Evolutionary conservation across 257 asterid species (phyloP), one percentile per base, ranked within the genome.

Genomic region (Solanum chmielewskii): DNA sequence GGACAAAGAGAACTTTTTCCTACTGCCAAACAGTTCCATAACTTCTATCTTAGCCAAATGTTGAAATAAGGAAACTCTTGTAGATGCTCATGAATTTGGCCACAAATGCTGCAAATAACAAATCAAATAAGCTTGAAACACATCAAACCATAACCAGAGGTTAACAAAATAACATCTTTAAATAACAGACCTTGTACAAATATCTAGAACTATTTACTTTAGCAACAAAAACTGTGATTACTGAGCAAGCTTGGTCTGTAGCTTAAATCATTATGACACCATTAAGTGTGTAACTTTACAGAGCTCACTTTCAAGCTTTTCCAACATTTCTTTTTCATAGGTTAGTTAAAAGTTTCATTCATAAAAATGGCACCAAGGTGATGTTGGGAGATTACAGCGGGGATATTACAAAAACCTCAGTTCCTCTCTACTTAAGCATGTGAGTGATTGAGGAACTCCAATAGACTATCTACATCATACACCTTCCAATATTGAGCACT

Each of bases 51-150:
- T 90, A 95, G 86, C 99, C 99, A 84, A 97, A 97, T 45, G 98
- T 94, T 88, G 96, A 95, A 27, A 97, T 93, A 89, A 97, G 98
- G 94, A 95, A 97, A 64, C 94, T 94, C 90, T 93, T 97, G 90
- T 95, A 97, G 89, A 95, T 89, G 95, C 99, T 97, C 99, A 97
- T 94, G 91, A 97, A 97, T 92, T 97, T 97, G 88, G 99, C 98
- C 83, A 95, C 98, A 86, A 97, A 97, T 56, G 98, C 99, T 97
- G 99, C 95, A 90, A 88, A 45, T 0, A 12, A 86, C 89, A 39
- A 45, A 89, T 84, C 56, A 80, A 83, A 76, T 76, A 56, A 76
- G 60, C 83, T 76, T 8, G 4, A 41, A 42, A 76, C 33, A 42
- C 20, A 25, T n/a, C 60, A 76, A 75, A 25, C 64, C 33, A 77